phyloP scores from a whole-genome alignment of 805 yeast genomes.

The Kluyveromyces starmeri region DNA sequence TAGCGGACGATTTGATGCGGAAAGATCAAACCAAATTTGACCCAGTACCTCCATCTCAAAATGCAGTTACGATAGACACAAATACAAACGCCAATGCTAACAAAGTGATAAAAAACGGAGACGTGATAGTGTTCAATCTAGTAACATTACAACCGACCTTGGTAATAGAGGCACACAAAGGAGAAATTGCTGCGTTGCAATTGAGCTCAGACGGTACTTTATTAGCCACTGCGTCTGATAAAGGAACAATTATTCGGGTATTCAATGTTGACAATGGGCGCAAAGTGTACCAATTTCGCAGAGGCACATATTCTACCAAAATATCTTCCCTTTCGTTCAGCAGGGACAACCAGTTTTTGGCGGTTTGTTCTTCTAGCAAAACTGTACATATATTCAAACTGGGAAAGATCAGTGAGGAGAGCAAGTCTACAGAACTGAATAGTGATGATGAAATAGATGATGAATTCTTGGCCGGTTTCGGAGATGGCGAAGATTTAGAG shows the following conservation, averaged over 20 bases:
- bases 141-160: conserved; percentile 52
- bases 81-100: conserved; percentile 5
- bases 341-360: conserved; percentile 54
- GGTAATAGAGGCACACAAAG: conserved; percentile 68
- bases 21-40: conserved; percentile 3
- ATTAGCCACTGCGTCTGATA: conserved; percentile 66
- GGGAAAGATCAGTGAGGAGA: conserved; percentile 20
- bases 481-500: conserved; percentile 21
- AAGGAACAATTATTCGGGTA: conserved; percentile 70
- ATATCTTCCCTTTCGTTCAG: conserved; percentile 74
- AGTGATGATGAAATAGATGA: conserved; percentile 32
- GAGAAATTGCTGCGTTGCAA: conserved; percentile 53
- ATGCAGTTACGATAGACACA: conserved; percentile 1
- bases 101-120: conserved; percentile 40
- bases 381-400: conserved; percentile 88
- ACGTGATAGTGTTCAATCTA: conserved; percentile 59
- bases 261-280: conserved; percentile 55
- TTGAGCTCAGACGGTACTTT: conserved; percentile 56
- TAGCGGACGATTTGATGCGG: conserved; percentile 3
- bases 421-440: conserved; percentile 12
- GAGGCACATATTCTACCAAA: conserved; percentile 78
- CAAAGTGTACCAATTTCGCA: conserved; percentile 58
- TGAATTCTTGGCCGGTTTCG: conserved; percentile 18
- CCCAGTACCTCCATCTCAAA: neutral
- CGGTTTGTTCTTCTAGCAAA: conserved; percentile 83